A percentile compares a stretch with the other conserved stretches of the same genome.
Conservation (phyloP, 768 basidiomycete species). For the Floccularia luteovirens region DNA sequence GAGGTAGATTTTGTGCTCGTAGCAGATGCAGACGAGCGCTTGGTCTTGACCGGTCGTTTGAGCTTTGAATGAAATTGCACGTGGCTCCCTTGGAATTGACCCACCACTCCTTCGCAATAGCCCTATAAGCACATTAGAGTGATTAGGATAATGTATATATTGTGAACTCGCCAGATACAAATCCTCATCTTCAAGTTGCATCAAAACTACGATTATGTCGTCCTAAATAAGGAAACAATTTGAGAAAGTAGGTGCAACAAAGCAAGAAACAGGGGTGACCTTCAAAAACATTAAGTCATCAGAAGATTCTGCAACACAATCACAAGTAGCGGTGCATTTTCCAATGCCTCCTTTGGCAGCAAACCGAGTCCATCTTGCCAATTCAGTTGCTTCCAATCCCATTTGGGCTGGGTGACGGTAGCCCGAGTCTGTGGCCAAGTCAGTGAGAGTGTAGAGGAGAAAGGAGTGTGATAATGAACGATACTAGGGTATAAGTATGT, state of each 20-base stretch:
- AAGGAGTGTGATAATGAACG: too few species aligned
- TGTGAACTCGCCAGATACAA: constrained; percentile 46
- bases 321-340: constrained; percentile 61
- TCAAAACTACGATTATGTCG: constrained; percentile 72
- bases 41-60: constrained; percentile 76
- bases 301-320: constrained; percentile 66
- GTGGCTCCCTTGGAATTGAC: constrained; percentile 53
- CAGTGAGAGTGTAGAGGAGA: too few species aligned
- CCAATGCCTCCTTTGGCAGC: constrained; percentile 84
- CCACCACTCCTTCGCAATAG: constrained; percentile 84
- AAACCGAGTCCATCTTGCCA: constrained; percentile 79
- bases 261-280: constrained; percentile 23
- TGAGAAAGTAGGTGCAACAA: not conserved
- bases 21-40: constrained; percentile 40
- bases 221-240: too few species aligned
- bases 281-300: constrained; percentile 87
- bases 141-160: not conserved
- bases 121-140: constrained; percentile 36
- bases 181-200: constrained; percentile 51
- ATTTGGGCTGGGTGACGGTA: too few species aligned
- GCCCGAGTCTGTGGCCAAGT: too few species aligned
- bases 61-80: constrained; percentile 70
- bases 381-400: constrained; percentile 62
- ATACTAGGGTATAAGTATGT: too few species aligned
- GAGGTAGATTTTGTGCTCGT: constrained; percentile 14